phyloP scores from a whole-genome alignment of 129 eudicot genomes.

The Centrapalus pauciflorus region DNA sequence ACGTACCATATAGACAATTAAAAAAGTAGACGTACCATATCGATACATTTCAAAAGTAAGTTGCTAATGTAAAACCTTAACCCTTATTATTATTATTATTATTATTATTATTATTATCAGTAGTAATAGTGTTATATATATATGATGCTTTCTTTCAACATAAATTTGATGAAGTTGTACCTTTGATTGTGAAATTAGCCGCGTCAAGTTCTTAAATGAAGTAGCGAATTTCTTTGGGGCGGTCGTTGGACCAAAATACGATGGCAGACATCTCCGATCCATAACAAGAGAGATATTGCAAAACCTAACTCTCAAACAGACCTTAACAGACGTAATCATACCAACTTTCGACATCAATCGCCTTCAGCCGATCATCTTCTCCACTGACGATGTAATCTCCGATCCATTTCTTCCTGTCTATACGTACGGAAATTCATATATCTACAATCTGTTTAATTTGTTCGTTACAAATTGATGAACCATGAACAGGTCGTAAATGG shows the following conservation, averaged over 20 bases:
- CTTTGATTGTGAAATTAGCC: slow-evolving; percentile 22
- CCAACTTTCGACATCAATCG: slow-evolving; percentile 52
- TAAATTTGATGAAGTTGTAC: background rate
- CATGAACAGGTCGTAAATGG: background rate
- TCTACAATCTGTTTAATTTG: background rate
- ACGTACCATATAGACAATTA: too few relatives aligned
- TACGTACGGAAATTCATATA: background rate
- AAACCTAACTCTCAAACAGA: slow-evolving; percentile 31
- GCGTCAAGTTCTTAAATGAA: slow-evolving; percentile 23
- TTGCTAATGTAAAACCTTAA: too few relatives aligned
- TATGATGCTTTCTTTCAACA: background rate
- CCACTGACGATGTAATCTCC: slow-evolving; percentile 37
- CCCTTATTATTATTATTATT: too few relatives aligned
- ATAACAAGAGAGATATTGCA: slow-evolving; percentile 16
- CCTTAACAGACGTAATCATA: slow-evolving; percentile 38
- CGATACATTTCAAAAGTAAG: too few relatives aligned
- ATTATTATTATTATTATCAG: too few relatives aligned
- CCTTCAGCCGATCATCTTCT: slow-evolving; percentile 50
- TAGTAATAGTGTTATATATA: too few relatives aligned
- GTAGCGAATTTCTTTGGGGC: slow-evolving; percentile 25
- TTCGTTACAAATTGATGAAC: background rate
- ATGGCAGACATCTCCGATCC: slow-evolving; percentile 40
- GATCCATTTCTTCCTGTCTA: background rate
- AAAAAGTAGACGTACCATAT: too few relatives aligned
- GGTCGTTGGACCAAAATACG: slow-evolving; percentile 45